Evolutionary conservation across 345 rosid genomes (phyloP).

Genomic region (Mercurialis annua): DNA sequence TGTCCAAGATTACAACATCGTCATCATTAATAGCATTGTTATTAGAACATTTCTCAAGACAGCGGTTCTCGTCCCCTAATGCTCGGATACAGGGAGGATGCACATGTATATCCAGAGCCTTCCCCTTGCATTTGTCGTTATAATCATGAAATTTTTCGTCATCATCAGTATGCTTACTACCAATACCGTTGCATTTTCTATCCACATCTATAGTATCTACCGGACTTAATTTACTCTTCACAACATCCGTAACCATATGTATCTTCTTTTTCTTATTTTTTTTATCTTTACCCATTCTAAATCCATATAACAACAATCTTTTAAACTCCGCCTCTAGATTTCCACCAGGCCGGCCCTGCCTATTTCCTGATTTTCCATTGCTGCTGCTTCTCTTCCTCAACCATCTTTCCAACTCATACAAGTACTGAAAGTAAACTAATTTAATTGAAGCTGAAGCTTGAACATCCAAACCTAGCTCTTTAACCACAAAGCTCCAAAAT

Average conservation of each 20-base stretch:
- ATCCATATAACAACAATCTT: constrained; percentile 33
- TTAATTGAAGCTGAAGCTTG: constrained; percentile 37
- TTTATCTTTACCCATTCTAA: constrained; percentile 19
- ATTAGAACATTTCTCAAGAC: neutral
- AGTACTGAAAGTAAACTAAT: constrained; percentile 51
- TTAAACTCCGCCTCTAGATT: constrained; percentile 43
- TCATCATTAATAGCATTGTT: constrained; percentile 11
- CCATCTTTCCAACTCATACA: constrained; percentile 55
- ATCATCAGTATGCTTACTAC: constrained; percentile 23
- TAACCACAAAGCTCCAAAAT: constrained; percentile 50
- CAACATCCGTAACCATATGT: neutral
- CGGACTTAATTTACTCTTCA: constrained; percentile 16
- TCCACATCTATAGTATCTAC: constrained; percentile 16
- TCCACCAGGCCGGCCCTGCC: constrained; percentile 22
- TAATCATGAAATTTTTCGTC: constrained; percentile 13
- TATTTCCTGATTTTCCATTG: constrained; percentile 25
- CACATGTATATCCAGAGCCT: too few relatives aligned
- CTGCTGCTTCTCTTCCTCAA: constrained; percentile 25
- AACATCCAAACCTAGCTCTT: constrained; percentile 47
- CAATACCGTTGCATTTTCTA: constrained; percentile 14
- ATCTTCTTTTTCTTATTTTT: constrained; percentile 17
- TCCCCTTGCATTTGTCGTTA: neutral
- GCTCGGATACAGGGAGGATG: too few relatives aligned
- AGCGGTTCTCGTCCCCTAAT: too few relatives aligned
- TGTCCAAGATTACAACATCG: constrained; percentile 15